phyloP scores from a whole-genome alignment of 305 asterid genomes.

The Euphrasia arctica region DNA sequence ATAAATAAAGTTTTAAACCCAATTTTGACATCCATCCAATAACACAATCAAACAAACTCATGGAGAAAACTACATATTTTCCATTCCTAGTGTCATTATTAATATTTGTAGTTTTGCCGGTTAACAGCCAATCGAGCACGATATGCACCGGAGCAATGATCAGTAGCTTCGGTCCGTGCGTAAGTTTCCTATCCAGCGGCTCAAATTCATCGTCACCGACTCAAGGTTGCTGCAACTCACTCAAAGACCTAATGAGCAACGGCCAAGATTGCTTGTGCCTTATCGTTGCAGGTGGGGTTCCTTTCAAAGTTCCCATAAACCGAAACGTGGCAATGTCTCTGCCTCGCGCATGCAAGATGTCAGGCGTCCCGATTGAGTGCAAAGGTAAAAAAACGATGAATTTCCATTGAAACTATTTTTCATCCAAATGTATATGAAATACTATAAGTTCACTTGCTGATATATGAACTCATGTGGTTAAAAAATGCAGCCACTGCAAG shows the following conservation, averaged over 20 bases:
- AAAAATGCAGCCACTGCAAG: constrained; percentile 30
- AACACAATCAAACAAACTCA: constrained; percentile 9
- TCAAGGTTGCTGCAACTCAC: constrained; percentile 49
- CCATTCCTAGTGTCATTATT: neutral
- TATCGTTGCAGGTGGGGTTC: constrained; percentile 44
- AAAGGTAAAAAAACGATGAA: constrained; percentile 32
- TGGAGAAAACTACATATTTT: constrained; percentile 20
- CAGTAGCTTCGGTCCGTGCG: constrained; percentile 32
- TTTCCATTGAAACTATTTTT: too few species aligned
- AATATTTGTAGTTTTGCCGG: constrained; percentile 10
- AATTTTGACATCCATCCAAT: too few species aligned
- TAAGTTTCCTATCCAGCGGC: constrained; percentile 24
- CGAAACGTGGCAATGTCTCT: constrained; percentile 41
- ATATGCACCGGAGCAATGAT: constrained; percentile 34
- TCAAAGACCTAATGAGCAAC: constrained; percentile 42
- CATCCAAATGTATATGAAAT: too few species aligned
- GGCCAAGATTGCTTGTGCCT: constrained; percentile 64
- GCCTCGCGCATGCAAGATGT: constrained; percentile 49
- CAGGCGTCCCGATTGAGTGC: constrained; percentile 48
- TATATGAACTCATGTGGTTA: neutral
- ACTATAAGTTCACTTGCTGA: neutral
- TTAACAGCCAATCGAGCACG: constrained; percentile 24
- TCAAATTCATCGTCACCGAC: constrained; percentile 37
- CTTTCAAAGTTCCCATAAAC: constrained; percentile 46
- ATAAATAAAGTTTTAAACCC: too few species aligned